These are phyloP conservation scores for Capillidium heterosporum DNA, from an alignment of 371 early-diverging fungal genomes.

Conservation along the genomic window DNA sequence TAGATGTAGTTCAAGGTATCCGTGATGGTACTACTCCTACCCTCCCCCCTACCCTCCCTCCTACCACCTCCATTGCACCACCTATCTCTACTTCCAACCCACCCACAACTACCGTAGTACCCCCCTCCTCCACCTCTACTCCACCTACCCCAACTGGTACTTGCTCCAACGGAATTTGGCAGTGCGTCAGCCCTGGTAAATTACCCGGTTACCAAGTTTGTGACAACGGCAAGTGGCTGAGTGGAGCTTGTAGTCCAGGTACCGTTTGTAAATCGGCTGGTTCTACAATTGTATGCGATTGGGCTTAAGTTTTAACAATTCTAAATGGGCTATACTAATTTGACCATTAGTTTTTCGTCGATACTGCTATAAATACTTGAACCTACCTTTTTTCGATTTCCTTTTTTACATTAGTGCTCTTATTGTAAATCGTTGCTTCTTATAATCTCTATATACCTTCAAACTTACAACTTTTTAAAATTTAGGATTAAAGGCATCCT, in stretches of 20 bases:
- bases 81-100: background rate
- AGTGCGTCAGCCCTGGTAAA: background rate
- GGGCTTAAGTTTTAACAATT: background rate
- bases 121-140: background rate
- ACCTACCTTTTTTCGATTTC: too few relatives aligned
- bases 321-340: too few relatives aligned
- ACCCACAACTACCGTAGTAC: background rate
- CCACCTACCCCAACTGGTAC: background rate
- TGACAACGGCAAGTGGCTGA: background rate
- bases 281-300: background rate
- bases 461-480: too few relatives aligned
- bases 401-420: too few relatives aligned
- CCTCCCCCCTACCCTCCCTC: background rate
- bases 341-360: too few relatives aligned
- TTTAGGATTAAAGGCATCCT: too few relatives aligned
- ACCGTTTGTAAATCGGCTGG: background rate
- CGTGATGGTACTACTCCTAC: background rate
- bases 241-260: background rate
- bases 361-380: too few relatives aligned
- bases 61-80: background rate
- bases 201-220: background rate
- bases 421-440: too few relatives aligned
- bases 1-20: constrained; percentile 11
- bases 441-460: too few relatives aligned
- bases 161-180: background rate